Conservation (phyloP, 129 eudicot species). For the Cynara cardunculus region DNA sequence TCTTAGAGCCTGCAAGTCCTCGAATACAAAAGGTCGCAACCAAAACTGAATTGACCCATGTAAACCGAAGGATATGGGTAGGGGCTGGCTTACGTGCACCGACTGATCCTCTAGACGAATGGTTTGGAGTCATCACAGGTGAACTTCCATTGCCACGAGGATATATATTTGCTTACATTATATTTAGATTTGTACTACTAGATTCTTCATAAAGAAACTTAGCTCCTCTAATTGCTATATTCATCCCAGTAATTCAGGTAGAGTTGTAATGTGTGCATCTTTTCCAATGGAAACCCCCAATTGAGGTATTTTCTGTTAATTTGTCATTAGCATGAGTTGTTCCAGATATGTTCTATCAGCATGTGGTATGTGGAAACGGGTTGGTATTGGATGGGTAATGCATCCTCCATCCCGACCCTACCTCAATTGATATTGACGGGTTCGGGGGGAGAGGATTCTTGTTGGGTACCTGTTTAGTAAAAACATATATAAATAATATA, state of each 20-base stretch:
- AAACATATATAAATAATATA: too few relatives aligned
- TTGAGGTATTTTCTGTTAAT: neutral
- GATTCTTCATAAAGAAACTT: slow-evolving; percentile 10
- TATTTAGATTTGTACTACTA: slow-evolving; percentile 11
- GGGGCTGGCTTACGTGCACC: too few relatives aligned
- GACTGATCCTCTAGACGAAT: too few relatives aligned
- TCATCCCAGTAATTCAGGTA: neutral
- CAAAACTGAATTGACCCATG: slow-evolving; percentile 22
- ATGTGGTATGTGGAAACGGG: too few relatives aligned
- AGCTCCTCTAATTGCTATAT: neutral
- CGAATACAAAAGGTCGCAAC: slow-evolving; percentile 20
- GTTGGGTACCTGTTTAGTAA: too few relatives aligned
- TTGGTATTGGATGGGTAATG: too few relatives aligned
- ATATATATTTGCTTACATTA: slow-evolving; percentile 3
- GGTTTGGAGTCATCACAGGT: too few relatives aligned
- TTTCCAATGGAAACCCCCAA: neutral
- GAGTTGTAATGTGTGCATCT: neutral
- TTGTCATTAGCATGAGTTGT: neutral
- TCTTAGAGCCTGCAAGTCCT: slow-evolving; percentile 23
- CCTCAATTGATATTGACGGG: too few relatives aligned
- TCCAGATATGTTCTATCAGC: neutral
- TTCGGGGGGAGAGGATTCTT: too few relatives aligned
- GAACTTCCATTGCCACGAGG: too few relatives aligned
- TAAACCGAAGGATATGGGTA: slow-evolving; percentile 9
- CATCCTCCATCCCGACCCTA: too few relatives aligned